phyloP scores from a whole-genome alignment of 805 yeast genomes.

The Candida silvatica region DNA sequence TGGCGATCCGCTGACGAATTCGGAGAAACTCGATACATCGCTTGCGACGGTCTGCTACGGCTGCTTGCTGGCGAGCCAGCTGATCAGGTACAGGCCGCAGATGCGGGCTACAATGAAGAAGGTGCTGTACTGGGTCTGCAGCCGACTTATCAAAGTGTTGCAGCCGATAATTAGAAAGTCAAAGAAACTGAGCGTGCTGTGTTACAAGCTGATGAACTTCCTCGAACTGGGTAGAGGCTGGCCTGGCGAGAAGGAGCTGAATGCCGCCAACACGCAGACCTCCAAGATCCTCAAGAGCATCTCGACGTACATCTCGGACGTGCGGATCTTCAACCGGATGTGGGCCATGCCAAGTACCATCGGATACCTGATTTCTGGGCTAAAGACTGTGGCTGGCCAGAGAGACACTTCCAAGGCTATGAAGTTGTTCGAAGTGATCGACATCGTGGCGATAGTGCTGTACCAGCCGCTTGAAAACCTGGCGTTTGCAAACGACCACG shows the following conservation, averaged over 20 bases:
- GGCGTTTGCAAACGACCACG: constrained; percentile 25
- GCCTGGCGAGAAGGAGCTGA: too few relatives aligned
- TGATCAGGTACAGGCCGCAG: constrained; percentile 5
- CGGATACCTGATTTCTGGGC: constrained; percentile 14
- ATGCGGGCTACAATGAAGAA: too few relatives aligned
- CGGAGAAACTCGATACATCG: constrained; percentile 21
- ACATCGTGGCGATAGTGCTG: constrained; percentile 17
- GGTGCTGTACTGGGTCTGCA: too few relatives aligned
- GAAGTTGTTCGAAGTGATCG: constrained; percentile 18
- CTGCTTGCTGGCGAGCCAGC: constrained; percentile 15
- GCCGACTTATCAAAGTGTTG: too few relatives aligned
- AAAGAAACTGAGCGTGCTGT: too few relatives aligned
- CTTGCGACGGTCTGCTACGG: constrained; percentile 27
- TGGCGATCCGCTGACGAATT: constrained; percentile 17
- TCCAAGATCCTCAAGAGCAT: constrained; percentile 15
- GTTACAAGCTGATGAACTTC: too few relatives aligned
- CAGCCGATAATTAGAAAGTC: too few relatives aligned
- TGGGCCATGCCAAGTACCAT: constrained; percentile 25
- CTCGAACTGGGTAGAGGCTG: too few relatives aligned
- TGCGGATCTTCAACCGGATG: constrained; percentile 28
- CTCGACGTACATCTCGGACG: constrained; percentile 25
- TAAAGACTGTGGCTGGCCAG: constrained; percentile 6
- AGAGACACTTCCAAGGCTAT: constrained; percentile 7
- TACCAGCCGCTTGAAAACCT: constrained; percentile 28
- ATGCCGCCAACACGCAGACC: too few relatives aligned